phyloP scores from a whole-genome alignment of 2,329 filamentous ascomycete genomes.

The Pestalotiopsis sp. region DNA sequence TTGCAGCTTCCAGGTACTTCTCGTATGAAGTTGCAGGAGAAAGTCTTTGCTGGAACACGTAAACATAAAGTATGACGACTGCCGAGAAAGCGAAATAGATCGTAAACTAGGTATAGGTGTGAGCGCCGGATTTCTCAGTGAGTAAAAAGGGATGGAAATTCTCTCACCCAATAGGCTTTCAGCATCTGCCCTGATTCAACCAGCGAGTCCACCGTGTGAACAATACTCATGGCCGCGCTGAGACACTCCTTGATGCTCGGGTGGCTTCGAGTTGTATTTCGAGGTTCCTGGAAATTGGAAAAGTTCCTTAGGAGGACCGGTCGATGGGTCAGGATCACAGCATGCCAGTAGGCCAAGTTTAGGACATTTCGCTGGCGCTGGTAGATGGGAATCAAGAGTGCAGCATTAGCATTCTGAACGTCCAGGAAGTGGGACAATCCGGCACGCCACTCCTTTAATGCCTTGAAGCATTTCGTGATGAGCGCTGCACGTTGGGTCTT shows the following conservation, averaged over 20 bases:
- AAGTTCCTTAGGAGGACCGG: slow-evolving; percentile 40
- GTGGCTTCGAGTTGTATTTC: slow-evolving; percentile 17
- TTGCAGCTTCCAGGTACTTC: slow-evolving; percentile 19
- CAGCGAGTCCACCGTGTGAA: slow-evolving; percentile 26
- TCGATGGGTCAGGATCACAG: slow-evolving; percentile 40
- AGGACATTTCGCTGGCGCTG: slow-evolving; percentile 43
- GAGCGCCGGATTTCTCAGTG: not conserved
- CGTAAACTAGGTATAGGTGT: not conserved
- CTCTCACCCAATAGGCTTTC: slow-evolving; percentile 29
- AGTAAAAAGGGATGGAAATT: not conserved
- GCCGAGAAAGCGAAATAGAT: slow-evolving; percentile 29
- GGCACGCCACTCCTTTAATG: slow-evolving; percentile 35
- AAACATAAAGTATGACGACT: slow-evolving; percentile 26
- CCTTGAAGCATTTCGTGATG: slow-evolving; percentile 29
- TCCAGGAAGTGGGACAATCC: slow-evolving; percentile 39
- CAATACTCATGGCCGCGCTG: slow-evolving; percentile 26
- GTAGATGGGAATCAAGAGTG: slow-evolving; percentile 39
- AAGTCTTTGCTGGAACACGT: slow-evolving; percentile 19
- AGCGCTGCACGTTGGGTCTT: slow-evolving; percentile 22
- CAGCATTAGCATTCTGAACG: slow-evolving; percentile 33
- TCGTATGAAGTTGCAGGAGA: slow-evolving; percentile 11
- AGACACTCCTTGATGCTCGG: slow-evolving; percentile 24
- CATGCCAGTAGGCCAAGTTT: slow-evolving; percentile 44
- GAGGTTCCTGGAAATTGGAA: slow-evolving; percentile 21
- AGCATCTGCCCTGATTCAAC: slow-evolving; percentile 27